Base-by-base conservation (phyloP, 169 alveolate species). In the Plasmodium reichenowi region DNA sequence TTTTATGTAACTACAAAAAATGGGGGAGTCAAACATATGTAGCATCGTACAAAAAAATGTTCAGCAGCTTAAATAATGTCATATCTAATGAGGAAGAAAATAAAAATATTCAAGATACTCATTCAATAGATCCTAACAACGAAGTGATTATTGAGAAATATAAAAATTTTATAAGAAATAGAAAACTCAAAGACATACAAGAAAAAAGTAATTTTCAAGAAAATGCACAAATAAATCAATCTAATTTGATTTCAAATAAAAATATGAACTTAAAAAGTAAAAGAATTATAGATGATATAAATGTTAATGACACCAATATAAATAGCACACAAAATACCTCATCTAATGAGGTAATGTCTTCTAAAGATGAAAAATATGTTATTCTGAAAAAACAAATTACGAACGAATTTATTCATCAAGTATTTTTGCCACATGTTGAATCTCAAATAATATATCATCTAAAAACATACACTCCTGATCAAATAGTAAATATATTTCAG, bases 401-500 rank as follows among this genome's bases (percentile, higher is more conserved):
- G 10, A 85, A 85, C 32, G 91, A 68, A 52, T 85, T 70, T 24
- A 85, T 85, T 8, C 64, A 85, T 71, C 26, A 85, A 32, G 86
- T 72, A 47, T 85, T 85, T 52, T 74, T 85, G 32, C 91, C 91
- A 3, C 91, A 85, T 63, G 91, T 85, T 2, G 91, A 85, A 32
- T 71, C 91, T 0, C 91, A 85, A 71, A 85, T 85, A n/a, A 85
- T 85, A 9, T 43, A 83, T 72, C 91, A 83, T 13, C 1, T 83
- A 20, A 83, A 83, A 72, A 83, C 91, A 2, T 85, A 85, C 43
- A 85, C 91, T 9, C 91, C 91, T 20, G 72, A 56, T 63, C 91
- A 85, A 71, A 85, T 85, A 15, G 91, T 85, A 2, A 85, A 56
- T 9, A 85, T 85, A 2, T 85, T 85, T 60, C 32, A 85, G 8